phyloP scores from a whole-genome alignment of 371 early-diverging fungal genomes.

The Zychaea mexicana region DNA sequence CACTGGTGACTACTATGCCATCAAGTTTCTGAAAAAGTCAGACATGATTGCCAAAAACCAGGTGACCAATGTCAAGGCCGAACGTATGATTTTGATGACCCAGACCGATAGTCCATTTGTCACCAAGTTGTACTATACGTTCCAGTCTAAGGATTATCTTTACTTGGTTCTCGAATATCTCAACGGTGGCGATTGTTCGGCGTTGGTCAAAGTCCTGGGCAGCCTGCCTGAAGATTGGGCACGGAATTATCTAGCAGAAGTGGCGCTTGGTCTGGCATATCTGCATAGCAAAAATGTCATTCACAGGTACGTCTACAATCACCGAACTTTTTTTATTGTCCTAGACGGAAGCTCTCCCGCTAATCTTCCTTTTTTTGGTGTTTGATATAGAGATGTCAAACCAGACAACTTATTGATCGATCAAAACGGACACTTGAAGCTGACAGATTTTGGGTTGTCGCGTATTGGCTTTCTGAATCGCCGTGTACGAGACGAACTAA shows the following conservation, averaged over 20 bases:
- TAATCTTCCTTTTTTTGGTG: background rate
- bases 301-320: slow-evolving; percentile 74
- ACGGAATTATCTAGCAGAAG: slow-evolving; percentile 92
- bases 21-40: slow-evolving; percentile 87
- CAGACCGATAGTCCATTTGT: slow-evolving; percentile 94
- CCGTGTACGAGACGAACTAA: slow-evolving; percentile 66
- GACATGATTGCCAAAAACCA: slow-evolving; percentile 95
- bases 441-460: slow-evolving; percentile 96
- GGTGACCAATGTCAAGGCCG: slow-evolving; percentile 88
- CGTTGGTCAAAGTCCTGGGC: slow-evolving; percentile 86
- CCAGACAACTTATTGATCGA: slow-evolving; percentile 93
- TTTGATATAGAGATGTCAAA: slow-evolving; percentile 73
- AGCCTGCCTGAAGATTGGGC: slow-evolving; percentile 88
- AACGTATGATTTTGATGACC: slow-evolving; percentile 83
- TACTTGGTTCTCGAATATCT: slow-evolving; percentile 96
- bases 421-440: slow-evolving; percentile 87
- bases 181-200: slow-evolving; percentile 97
- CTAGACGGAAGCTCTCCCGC: background rate
- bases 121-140: slow-evolving; percentile 90
- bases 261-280: slow-evolving; percentile 93
- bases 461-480: slow-evolving; percentile 86
- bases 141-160: slow-evolving; percentile 89
- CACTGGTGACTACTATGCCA: slow-evolving; percentile 89
- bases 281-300: slow-evolving; percentile 84
- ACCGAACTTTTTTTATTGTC: background rate